Base-by-base conservation (phyloP, 352 stramenopile genomes). In the Saprolegnia diclina region DNA sequence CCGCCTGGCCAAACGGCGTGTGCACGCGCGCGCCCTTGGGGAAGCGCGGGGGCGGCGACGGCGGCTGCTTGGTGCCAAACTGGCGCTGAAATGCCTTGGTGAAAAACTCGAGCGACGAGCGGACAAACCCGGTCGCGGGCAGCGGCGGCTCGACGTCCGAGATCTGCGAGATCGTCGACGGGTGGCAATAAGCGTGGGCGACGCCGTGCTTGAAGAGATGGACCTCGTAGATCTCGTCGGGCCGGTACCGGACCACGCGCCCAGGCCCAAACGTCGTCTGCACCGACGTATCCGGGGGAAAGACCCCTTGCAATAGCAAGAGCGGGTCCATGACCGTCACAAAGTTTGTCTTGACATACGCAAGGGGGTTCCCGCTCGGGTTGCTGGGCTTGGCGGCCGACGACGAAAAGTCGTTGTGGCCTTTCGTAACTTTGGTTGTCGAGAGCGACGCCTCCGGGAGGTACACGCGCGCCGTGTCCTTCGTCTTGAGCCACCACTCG, bases 251-350 rank as follows among this genome's bases (percentile, higher is more conserved):
- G 14, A 92, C 57, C 52, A 92, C 82, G 32, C 88, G 74, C 11
- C 77, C 87, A 44, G 79, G 80, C 1, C 87, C 87, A 70, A 93
- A 94, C 1, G 87, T 85, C 1, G 87, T 90, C 44, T 91, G 78
- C 29, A 94, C 83, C 26, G 79, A 75, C 16, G 82, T 73, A 11
- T 80, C 78, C 11, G 84, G 71, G 9, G 73, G 74, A 67, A 83
- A 89, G 5, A 87, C 59, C 11, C 63, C 63, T 69, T 69, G 44
- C 11, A 52, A 19, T 0, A 69, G 63, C 44, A 61, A 22, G 2
- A 69, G 44, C 7, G 63, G 63, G 26, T 69, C 63, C 50, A 69
- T 69, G 38, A 9, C 54, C 32, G 45, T 61, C 22, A 69, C 63
- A 29, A 69, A 61, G 53, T 52, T 69, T 4, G 45, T 61, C 13